Evolutionary conservation across 441 rosid genomes (phyloP), one percentile per base, ranked within the genome.

Genomic region (Croton setiger): DNA sequence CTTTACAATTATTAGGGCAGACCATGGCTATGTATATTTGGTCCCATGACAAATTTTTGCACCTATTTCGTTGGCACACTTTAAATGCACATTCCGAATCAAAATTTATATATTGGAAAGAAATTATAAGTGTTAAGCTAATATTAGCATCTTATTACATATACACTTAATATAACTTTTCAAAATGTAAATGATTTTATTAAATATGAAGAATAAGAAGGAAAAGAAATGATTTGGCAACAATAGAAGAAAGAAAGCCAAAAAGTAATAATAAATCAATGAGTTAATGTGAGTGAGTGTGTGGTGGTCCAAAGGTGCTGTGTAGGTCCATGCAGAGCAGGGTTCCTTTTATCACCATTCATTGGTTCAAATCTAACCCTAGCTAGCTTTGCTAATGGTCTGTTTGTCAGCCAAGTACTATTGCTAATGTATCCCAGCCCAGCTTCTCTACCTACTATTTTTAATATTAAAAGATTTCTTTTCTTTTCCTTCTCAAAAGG

Each of bases 341-440:
- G 31, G n/a, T n/a, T 45, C 64, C 64, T 48, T 63, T 67, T 70
- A 74, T 66, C 64, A 63, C 69, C 66, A 68, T 57, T 71, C 60
- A 74, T 66, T 49, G 77, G 57, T 59, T 43, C 65, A 76, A 69
- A 39, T 76, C 41, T 70, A 69, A 70, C 73, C 41, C 75, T 43
- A 13, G 52, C 27, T n/a, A n/a, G n/a, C n/a, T n/a, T n/a, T n/a
- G n/a, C n/a, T 52, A 7, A 53, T 57, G 69, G 69, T 47, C 49
- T 70, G 78, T 70, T 44, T 70, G 78, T 70, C 81, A 76, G 76
- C 60, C 75, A 74, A 57, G 63, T 47, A 68, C 52, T 63, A 37
- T 60, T 41, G 47, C 66, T 60, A 57, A 37, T 27, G 35, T 56
- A 47, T 56, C 69, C 51, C 21, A 65, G 45, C 69, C 51, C 21